Conservation (phyloP, 1,284 basidiomycete genomes). For the Leccinum fuscescens region DNA sequence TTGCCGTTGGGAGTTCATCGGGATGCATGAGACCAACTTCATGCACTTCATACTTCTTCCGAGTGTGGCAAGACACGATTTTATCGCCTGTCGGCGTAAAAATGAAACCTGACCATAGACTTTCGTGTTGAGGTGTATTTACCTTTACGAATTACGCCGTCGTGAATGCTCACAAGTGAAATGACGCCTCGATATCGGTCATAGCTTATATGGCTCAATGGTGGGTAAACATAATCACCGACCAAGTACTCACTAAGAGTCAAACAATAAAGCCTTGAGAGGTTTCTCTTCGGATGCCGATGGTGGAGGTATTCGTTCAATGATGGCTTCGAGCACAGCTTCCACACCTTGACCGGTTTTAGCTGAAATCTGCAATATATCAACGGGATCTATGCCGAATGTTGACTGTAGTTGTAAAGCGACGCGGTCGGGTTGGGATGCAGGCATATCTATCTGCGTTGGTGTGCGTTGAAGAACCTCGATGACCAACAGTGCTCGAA, state of each 20-base stretch:
- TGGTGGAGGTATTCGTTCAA: constrained; percentile 82
- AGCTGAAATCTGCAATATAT: constrained; percentile 82
- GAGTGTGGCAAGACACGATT: constrained; percentile 82
- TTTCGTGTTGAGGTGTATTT: constrained; percentile 3
- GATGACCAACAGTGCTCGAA: background rate
- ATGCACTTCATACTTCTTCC: constrained; percentile 89
- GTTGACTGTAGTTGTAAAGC: constrained; percentile 79
- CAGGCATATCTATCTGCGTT: constrained; percentile 80
- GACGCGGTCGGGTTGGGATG: constrained; percentile 79
- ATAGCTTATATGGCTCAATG: constrained; percentile 56
- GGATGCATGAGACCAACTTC: constrained; percentile 94
- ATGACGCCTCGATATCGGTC: constrained; percentile 97
- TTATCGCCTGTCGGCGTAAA: constrained; percentile 66
- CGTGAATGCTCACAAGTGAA: constrained; percentile 81
- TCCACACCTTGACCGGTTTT: constrained; percentile 89
- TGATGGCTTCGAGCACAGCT: constrained; percentile 80
- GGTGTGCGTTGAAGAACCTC: constrained; percentile 2
- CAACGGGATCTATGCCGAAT: constrained; percentile 72
- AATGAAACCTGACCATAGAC: background rate
- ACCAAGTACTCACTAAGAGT: constrained; percentile 69
- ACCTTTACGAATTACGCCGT: constrained; percentile 67
- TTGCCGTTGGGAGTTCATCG: constrained; percentile 72
- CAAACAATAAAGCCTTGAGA: constrained; percentile 88
- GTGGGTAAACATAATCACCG: background rate
- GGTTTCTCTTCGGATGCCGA: constrained; percentile 49